Conservation (phyloP, 2,329 filamentous ascomycete species). For the Fusarium sp. region DNA sequence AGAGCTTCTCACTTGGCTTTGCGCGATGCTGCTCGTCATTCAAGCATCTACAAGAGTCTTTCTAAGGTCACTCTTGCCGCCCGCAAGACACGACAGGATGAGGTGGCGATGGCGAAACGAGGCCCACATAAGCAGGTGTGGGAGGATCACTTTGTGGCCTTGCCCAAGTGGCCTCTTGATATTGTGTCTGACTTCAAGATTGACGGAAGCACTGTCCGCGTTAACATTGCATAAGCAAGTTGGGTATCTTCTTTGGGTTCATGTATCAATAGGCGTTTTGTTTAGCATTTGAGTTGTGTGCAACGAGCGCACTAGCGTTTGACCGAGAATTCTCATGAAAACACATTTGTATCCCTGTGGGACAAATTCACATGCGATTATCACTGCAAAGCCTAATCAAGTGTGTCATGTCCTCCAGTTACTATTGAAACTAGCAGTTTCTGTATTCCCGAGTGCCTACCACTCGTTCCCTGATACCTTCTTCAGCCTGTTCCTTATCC, state of each 20-base stretch:
- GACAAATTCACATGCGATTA: too few species aligned
- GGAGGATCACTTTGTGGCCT: not conserved
- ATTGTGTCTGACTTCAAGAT: not conserved
- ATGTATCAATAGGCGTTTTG: too few species aligned
- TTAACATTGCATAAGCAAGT: not conserved
- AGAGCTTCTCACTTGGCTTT: accelerated
- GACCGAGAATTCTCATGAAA: too few species aligned
- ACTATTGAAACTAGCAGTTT: too few species aligned
- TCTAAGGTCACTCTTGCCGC: accelerated
- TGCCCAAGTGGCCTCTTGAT: accelerated
- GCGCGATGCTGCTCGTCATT: accelerated
- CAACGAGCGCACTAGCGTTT: too few species aligned
- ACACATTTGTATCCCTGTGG: too few species aligned
- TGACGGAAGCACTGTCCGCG: not conserved
- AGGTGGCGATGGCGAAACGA: not conserved
- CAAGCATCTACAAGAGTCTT: not conserved
- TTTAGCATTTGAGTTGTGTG: too few species aligned
- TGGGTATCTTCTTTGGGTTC: too few species aligned
- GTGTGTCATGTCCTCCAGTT: not conserved
- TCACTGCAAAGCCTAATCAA: too few species aligned
- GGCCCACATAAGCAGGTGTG: not conserved
- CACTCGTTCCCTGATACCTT: not conserved
- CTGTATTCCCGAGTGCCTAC: too few species aligned
- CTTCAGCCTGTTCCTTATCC: not conserved
- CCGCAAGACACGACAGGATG: not conserved